These are phyloP conservation scores for Ceratocystis cacaofunesta DNA, from an alignment of 2,329 filamentous ascomycete genomes.

Conservation along the genomic window DNA sequence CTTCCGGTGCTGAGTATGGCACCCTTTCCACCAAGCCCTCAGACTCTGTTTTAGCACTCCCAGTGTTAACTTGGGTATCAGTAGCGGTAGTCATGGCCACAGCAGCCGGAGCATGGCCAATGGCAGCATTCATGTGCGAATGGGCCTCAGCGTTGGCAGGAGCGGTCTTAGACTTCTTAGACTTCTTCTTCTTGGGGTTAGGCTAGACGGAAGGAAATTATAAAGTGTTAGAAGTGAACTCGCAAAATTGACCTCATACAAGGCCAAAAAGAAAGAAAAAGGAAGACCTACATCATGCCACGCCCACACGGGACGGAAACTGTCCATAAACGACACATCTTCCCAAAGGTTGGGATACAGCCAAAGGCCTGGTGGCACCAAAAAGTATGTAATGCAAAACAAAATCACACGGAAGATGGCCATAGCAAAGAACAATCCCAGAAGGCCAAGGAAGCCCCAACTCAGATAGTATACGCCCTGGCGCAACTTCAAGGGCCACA, in stretches of 20 bases:
- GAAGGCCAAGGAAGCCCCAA: conserved; percentile 78
- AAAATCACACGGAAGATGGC: conserved; percentile 90
- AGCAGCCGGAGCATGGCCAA: conserved; percentile 38
- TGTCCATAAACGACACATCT: conserved; percentile 95
- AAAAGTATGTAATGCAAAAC: conserved; percentile 84
- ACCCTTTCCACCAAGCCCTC: conserved; percentile 7
- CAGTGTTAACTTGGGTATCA: conserved; percentile 37
- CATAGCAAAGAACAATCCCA: conserved; percentile 94
- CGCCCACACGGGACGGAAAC: conserved; percentile 89
- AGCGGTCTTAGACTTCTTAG: conserved; percentile 33
- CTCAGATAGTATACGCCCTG: conserved; percentile 95
- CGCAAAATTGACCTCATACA: neutral
- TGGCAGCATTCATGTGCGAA: conserved; percentile 35
- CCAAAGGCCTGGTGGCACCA: conserved; percentile 78
- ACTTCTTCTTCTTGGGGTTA: conserved; percentile 40
- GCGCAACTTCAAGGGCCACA: conserved; percentile 85
- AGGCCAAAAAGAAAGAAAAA: neutral
- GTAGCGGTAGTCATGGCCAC: conserved; percentile 43
- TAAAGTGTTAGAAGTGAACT: conserved; percentile 20
- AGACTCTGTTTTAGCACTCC: conserved; percentile 26
- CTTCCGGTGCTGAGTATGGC: conserved; percentile 35
- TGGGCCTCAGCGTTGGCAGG: conserved; percentile 24
- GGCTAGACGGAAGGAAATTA: conserved; percentile 21
- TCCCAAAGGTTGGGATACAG: conserved; percentile 96
- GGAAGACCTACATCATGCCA: conserved; percentile 73